Evolutionary conservation across 106 monocot species (phyloP), one percentile per base, ranked within the genome.

Genomic region (Dendrobium nobile): DNA sequence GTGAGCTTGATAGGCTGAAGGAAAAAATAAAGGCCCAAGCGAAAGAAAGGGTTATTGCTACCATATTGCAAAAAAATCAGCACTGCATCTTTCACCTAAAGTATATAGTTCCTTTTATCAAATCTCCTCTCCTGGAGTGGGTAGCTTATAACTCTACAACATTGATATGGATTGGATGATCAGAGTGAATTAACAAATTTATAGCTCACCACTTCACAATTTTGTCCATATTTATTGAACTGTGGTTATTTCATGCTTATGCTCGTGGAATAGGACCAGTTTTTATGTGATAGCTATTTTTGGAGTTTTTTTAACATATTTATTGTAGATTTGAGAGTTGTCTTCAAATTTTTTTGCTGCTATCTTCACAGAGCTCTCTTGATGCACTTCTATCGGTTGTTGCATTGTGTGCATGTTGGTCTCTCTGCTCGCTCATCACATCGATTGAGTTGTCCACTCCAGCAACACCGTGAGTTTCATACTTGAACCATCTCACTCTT

Each of bases 281-380:
- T 13, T 70, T 70, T 70, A 15, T 22, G 22, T 4, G 5, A 58
- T 4, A 61, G 4, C 4, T 61, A 61, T 61, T 61, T 61, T 7
- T 61, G 19, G 7, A 61, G 3, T 33, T 70, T 37, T 26, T 31
- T 70, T 33, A 11, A 31, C 33, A 5, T 64, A 8, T 26, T 65
- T 17, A 3, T 28, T 70, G 1, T 70, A 37, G 9, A 33, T 70
- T 33, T 11, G 15, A 37, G 28, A 28, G 24, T 11, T 33, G 9
- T 16, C 33, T 37, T 65, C 26, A 70, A 70, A 40, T 40, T 70
- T 37, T 70, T 70, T 74, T 41, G 42, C 43, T 75, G 19, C 72
- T 22, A 80, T 41, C 47, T 56, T 94, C 72, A 7, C 84, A 95
- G 98, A 98, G 98, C 83, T 88, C 92, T 78, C 76, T 83, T 45